Percentiles rank a stretch among this genome's conserved stretches.
phyloP scores from a whole-genome alignment of 768 basidiomycete genomes.

The Pulveroboletus sp. region DNA sequence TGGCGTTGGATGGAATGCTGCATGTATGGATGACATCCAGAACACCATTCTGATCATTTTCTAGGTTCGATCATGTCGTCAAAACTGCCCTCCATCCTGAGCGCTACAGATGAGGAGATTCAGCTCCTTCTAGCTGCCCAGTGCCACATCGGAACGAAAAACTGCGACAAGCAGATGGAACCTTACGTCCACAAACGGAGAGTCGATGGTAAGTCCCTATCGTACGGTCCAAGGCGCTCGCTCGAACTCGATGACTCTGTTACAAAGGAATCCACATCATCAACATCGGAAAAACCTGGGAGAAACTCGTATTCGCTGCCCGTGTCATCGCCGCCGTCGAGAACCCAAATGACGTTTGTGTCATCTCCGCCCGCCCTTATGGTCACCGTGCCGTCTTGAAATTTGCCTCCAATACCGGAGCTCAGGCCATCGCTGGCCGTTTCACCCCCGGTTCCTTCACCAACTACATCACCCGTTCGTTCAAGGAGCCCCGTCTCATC shows the following conservation, averaged over 20 bases:
- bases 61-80: conserved; percentile 55
- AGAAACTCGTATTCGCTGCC: conserved; percentile 97
- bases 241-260: conserved; percentile 9
- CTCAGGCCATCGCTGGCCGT: conserved; percentile 97
- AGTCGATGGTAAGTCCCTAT: conserved; percentile 70
- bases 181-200: conserved; percentile 97
- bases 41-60: conserved; percentile 25
- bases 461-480: conserved; percentile 99
- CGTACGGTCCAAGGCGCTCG: conserved; percentile 5
- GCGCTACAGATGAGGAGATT: conserved; percentile 96
- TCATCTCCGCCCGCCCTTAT: conserved; percentile 97
- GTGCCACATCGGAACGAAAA: conserved; percentile 97
- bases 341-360: conserved; percentile 97
- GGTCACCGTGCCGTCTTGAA: conserved; percentile 99
- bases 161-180: conserved; percentile 99
- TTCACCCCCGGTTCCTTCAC: conserved; percentile 99
- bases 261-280: conserved; percentile 85
- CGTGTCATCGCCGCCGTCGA: conserved; percentile 96
- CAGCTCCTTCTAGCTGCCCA: conserved; percentile 92
- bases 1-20: conserved; percentile 35
- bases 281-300: conserved; percentile 99
- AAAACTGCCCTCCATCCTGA: conserved; percentile 91
- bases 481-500: conserved; percentile 99
- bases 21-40: conserved; percentile 27
- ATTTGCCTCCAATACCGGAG: conserved; percentile 96